Evolutionary conservation across 169 alveolate species (phyloP), one percentile per base, ranked within the genome.

Genomic region (Eimeria praecox): DNA sequence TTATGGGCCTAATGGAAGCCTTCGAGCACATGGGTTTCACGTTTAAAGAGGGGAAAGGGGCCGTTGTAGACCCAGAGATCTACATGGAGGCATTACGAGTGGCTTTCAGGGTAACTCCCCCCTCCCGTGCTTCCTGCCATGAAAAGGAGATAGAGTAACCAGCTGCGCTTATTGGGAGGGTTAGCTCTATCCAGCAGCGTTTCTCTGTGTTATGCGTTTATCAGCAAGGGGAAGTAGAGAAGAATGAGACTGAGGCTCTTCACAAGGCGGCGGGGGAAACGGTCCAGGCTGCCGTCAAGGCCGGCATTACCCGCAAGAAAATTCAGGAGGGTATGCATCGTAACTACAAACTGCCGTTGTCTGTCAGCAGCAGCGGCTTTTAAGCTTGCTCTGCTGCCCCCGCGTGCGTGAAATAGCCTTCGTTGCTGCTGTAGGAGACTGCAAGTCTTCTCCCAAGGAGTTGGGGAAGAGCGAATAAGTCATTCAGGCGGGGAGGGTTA

Each of bases 11-110:
- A 24, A 96, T 97, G 96, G 99, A 97, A 88, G 98, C 99, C 10
- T 98, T 98, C 56, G 98, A 98, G 71, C 98, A 98, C 86, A 97
- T 98, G 98, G 99, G 99, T 54, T 98, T 98, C 95, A 78, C 95
- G 78, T 97, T 97, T 92, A 97, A 96, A 69, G 97, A 96, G 64
- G 96, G 96, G 88, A 83, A 87, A 16, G 95, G 92, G 24, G 96
- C 77, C 40, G 96, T 96, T 10, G 94, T 96, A n/a, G 98, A 98
- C 82, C 98, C 99, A 0, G 98, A 98, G 96, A 96, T 97, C 52
- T 97, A 97, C 95, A 97, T 98, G 97, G 98, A 98, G 59, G 98
- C 98, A 42, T 77, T 98, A 69, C 96, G 98, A 75, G 69, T 92
- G 30, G 97, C 96, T 30, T 97, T 97, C 80, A 80, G 96, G 87